A percentile compares a stretch with the other conserved stretches of the same genome.
Evolutionary conservation across 345 rosid species (phyloP).

Genomic region (Leavenworthia alabamica): DNA sequence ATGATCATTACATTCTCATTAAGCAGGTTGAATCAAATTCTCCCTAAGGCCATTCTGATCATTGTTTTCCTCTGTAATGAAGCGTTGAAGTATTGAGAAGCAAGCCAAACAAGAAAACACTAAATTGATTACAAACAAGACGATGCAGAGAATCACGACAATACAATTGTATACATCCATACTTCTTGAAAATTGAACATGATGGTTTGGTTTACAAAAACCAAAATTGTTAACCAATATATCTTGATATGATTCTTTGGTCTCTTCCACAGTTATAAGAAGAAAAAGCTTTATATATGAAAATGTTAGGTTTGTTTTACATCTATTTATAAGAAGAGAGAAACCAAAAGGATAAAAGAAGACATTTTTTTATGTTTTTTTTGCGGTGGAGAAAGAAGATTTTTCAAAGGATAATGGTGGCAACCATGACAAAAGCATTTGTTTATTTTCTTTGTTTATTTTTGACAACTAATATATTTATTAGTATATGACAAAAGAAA

Average conservation of each 20-base stretch:
- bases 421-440: conserved; percentile 28
- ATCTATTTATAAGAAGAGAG: conserved; percentile 24
- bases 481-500: not conserved
- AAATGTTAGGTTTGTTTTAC: conserved; percentile 9
- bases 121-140: conserved; percentile 26
- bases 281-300: conserved; percentile 21
- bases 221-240: not conserved
- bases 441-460: conserved; percentile 24
- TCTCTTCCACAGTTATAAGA: conserved; percentile 2
- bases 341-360: conserved; percentile 4
- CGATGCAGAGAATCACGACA: conserved; percentile 23
- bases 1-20: conserved; percentile 20
- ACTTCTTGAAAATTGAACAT: conserved; percentile 22
- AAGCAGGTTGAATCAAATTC: conserved; percentile 18
- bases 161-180: conserved; percentile 26
- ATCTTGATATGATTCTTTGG: conserved; percentile 5
- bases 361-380: not conserved
- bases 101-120: conserved; percentile 26
- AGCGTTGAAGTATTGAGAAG: conserved; percentile 16
- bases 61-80: conserved; percentile 1
- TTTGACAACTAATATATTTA: conserved; percentile 18
- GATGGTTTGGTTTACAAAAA: conserved; percentile 9
- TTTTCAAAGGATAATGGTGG: conserved; percentile 26
- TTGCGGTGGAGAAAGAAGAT: conserved; percentile 19
- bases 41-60: conserved; percentile 11